Base-by-base conservation (phyloP, 2,329 filamentous ascomycete genomes). In the Fusarium sp. region DNA sequence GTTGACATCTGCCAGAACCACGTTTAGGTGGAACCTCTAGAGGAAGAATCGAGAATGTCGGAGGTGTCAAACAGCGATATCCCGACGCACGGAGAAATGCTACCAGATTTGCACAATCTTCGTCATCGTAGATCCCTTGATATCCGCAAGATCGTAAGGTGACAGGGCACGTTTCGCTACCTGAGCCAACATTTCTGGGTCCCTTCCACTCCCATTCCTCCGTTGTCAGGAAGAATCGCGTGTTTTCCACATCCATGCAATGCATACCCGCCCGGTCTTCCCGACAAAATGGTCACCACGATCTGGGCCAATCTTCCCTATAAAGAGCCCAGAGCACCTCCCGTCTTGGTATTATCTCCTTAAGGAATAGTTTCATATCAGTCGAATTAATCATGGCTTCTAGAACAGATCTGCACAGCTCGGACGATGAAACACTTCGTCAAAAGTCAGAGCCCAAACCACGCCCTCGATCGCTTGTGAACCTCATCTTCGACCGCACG, bases 401-500 rank as follows among this genome's bases (percentile, higher is more conserved):
- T 35, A 59, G 45, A 67, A 49, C 44, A 20, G 56, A 54, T 43
- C n/a, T 57, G 15, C 41, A 32, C 7, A 63, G 37, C 33, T 47
- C 45, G 17, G 66, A 68, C 35, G 66, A 70, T 46, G 66, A 68
- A 23, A 68, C 66, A n/a, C 56, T 68, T 7, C 66, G 45, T 32
- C 61, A 69, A 20, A 49, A 68, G 33, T 27, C 20, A 2, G 49
- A 19, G 52, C 52, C 3, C 27, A 53, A 47, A 23, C 56, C 43
- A 13, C 57, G 47, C 8, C 62, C 48, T 23, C 50, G 62, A 27
- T 55, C 66, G 5, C n/a, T 70, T 5, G 17, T 70, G 0, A 79
- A 82, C 43, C 78, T 88, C 45, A 80, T 92, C 52, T 75, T 84
- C 49, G 83, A 90, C 74, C 87, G 86, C 47, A 82, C 84, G 15